Evolutionary conservation across 2,329 filamentous ascomycete species (phyloP).

Genomic region (Pseudocercospora macadamiae): DNA sequence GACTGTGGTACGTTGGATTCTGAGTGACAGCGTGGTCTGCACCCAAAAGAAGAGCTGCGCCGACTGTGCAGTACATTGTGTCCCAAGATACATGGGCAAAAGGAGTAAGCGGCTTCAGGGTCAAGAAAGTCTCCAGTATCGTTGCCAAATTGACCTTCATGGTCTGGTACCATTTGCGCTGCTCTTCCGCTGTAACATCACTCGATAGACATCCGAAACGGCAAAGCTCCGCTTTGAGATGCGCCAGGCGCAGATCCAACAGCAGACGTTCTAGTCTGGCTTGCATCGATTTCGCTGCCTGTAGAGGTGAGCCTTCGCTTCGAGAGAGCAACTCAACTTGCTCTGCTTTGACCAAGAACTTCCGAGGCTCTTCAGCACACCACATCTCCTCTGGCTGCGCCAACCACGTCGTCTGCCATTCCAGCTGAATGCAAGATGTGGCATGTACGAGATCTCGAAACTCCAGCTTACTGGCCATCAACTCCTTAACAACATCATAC

Average conservation of each 20-base stretch:
- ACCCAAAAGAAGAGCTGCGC: conserved; percentile 5
- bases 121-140: conserved; percentile 6
- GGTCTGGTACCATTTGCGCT: background rate
- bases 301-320: background rate
- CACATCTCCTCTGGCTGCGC: background rate
- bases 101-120: conserved; percentile 7
- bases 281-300: conserved; percentile 7
- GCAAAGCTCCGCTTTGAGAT: conserved; percentile 4
- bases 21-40: background rate
- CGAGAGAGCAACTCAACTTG: conserved; percentile 1
- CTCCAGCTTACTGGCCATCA: background rate
- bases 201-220: background rate
- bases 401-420: conserved; percentile 2
- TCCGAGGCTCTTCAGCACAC: background rate
- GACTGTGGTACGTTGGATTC: too few species aligned
- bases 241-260: conserved; percentile 3
- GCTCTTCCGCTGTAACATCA: background rate
- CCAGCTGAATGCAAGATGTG: conserved; percentile 1
- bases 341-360: background rate
- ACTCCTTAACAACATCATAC: background rate
- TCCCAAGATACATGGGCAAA: conserved; percentile 11
- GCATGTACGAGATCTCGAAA: conserved; percentile 3
- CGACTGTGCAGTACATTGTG: conserved; percentile 4
- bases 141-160: background rate
- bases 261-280: conserved; percentile 2